These are phyloP conservation scores for Beta vulgaris DNA, from an alignment of 148 eudicot genomes.

Conservation along the genomic window DNA sequence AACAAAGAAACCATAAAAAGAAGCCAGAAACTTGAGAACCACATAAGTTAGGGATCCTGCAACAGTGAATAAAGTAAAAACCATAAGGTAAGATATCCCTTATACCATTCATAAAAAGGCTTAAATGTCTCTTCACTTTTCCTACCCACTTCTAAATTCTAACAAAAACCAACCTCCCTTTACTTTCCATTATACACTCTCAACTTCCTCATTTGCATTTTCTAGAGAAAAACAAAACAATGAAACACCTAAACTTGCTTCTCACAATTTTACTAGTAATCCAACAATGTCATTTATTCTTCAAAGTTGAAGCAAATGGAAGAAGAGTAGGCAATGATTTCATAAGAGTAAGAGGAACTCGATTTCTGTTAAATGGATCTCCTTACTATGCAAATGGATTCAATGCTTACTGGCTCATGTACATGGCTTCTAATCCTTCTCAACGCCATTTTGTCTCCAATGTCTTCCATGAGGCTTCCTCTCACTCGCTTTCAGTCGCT, in stretches of 20 bases:
- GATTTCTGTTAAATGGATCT: conserved; percentile 65
- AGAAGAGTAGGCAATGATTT: conserved; percentile 37
- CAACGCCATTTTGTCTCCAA: conserved; percentile 61
- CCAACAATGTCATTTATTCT: conserved; percentile 22
- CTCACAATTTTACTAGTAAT: conserved; percentile 15
- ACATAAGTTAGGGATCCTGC: background rate
- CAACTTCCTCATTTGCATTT: background rate
- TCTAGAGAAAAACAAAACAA: background rate
- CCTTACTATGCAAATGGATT: conserved; percentile 92
- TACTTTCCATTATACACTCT: too few species aligned
- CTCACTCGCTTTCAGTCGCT: conserved; percentile 70
- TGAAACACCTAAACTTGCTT: conserved; percentile 18
- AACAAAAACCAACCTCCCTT: background rate
- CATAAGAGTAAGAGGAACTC: conserved; percentile 64
- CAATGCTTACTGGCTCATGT: conserved; percentile 98
- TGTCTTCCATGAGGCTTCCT: conserved; percentile 67
- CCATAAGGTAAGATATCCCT: background rate
- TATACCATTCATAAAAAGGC: conserved; percentile 2
- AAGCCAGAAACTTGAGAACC: background rate
- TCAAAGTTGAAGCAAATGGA: conserved; percentile 23
- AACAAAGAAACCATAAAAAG: background rate
- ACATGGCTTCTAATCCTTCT: conserved; percentile 75
- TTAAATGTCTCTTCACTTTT: background rate
- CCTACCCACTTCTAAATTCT: conserved; percentile 5
- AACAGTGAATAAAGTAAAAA: background rate